Base-by-base conservation (phyloP, 2,329 filamentous ascomycete species). In the Cytospora schulzeri region DNA sequence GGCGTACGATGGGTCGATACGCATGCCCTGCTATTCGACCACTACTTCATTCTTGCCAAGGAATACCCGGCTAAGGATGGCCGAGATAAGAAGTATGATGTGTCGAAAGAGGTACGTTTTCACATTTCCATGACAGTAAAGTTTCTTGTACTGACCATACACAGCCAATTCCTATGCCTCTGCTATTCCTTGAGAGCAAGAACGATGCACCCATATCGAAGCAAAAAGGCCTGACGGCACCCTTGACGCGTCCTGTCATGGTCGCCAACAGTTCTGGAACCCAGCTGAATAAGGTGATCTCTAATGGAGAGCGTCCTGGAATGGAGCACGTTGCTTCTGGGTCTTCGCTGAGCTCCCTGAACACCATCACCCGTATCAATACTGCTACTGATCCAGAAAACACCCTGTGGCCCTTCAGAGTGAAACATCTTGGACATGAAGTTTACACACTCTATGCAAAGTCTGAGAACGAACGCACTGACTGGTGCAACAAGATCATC, bases 341-440 rank as follows among this genome's bases (percentile, higher is more conserved):
- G 66, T 86, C 85, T 4, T 93, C 92, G 4, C 79, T 87, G 9
- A 80, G 79, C 33, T 88, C 88, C 2, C 73, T 78, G 61, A 72
- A 69, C 38, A 72, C 72, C 55, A 73, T 79, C 59, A 75, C 75
- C n/a, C 75, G 79, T 52, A 73, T 86, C 31, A 73, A 75, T 5
- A 76, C 79, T 9, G 68, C 73, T 22, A 78, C 74, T 31, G 90
- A 87, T 67, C 91, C 95, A 55, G 91, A 96, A 69, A 92, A 89
- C 75, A 91, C 95, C 54, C 78, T 99, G 70, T 99, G 93, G 74
- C 95, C 96, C 0, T 99, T 99, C 86, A 89, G 89, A 69, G 87
- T 99, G 74, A 97, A 97, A 79, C 95, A 99, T 78, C 85, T 99
- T 24, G 95, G 96, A 15, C 91, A 96, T 56, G 93, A 97, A 70